Evolutionary conservation across 495 filamentous ascomycete species (phyloP).

Genomic region (Symbiotaphrina buchneri): DNA sequence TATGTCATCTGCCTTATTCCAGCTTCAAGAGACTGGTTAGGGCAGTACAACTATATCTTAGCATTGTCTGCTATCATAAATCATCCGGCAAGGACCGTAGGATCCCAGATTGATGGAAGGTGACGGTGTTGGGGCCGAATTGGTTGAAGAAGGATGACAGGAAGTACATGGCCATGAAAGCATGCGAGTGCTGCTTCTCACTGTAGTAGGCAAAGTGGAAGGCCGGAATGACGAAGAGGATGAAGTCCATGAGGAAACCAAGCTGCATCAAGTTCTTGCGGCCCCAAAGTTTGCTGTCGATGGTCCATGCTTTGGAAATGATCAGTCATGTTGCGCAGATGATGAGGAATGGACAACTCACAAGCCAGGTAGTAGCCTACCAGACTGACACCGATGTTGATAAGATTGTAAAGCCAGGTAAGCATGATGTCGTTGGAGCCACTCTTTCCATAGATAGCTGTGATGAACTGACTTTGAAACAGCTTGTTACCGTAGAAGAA

Average conservation of each 20-base stretch:
- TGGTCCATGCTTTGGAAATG: slow-evolving; percentile 31
- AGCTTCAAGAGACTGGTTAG: background rate
- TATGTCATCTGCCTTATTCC: background rate
- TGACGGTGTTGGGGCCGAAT: slow-evolving; percentile 80
- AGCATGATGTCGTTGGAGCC: slow-evolving; percentile 55
- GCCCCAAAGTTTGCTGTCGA: slow-evolving; percentile 83
- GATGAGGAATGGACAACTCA: slow-evolving; percentile 4
- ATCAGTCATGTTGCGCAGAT: background rate
- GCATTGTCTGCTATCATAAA: background rate
- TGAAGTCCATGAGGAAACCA: slow-evolving; percentile 69
- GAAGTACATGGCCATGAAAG: slow-evolving; percentile 89
- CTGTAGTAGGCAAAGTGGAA: slow-evolving; percentile 71
- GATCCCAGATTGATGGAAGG: slow-evolving; percentile 16
- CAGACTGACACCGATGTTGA: slow-evolving; percentile 67
- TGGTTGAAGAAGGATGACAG: slow-evolving; percentile 89
- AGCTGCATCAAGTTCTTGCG: slow-evolving; percentile 82
- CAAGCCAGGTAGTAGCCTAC: slow-evolving; percentile 60
- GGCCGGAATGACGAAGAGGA: slow-evolving; percentile 67
- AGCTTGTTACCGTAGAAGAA: slow-evolving; percentile 99
- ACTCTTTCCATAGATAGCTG: slow-evolving; percentile 35
- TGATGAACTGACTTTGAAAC: slow-evolving; percentile 76
- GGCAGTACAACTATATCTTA: background rate
- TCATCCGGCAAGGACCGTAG: background rate
- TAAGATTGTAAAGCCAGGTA: slow-evolving; percentile 72
- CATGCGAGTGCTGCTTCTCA: slow-evolving; percentile 33